Evolutionary conservation across 202 grass and related monocot species (phyloP), one percentile per base, ranked within the genome.

Genomic region (Setaria italica): DNA sequence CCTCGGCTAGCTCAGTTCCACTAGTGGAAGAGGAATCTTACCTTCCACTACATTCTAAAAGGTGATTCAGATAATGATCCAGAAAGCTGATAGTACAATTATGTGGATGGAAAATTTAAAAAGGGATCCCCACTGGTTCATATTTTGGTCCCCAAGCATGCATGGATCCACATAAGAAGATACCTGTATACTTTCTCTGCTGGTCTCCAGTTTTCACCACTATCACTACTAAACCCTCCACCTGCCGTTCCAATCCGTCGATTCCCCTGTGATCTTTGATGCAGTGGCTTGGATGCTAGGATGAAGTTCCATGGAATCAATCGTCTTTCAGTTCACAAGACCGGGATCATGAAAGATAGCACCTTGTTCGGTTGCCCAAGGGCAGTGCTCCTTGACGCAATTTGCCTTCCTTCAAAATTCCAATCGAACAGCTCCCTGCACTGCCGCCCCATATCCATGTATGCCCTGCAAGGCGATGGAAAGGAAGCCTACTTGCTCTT

Each of bases 11-110:
- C 46, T 21, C 62, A 68, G 19, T 25, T 68, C 62, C 78, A 80
- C 32, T 66, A 1, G 30, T 79, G 43, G 29, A 8, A 50, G 25
- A 79, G 47, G 56, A 49, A 64, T 65, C 58, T 32, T 20, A 7
- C 45, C 43, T 79, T 50, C 59, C 57, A 64, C 42, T 48, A 17
- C 42, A 16, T 57, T 39, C 50, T 75, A 64, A 78, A 78, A 78
- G 58, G 41, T 46, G 41, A 62, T 47, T 49, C 21, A 49, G 43
- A 72, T 47, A 30, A 72, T 30, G 58, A 60, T 47, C 12, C 7
- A 7, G 5, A 78, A 64, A 62, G 42, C 4, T 30, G 21, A 78
- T 62, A n/a, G 10, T 77, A 29, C 71, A 21, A 7, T 41, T 25
- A 25, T 25, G 25, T 37, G 4, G 9, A 0, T 75, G 16, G 30